A percentile compares a stretch with the other conserved stretches of the same genome.
Evolutionary conservation across 768 basidiomycete genomes (phyloP).

Genomic region (Russula griseocarnosa): DNA sequence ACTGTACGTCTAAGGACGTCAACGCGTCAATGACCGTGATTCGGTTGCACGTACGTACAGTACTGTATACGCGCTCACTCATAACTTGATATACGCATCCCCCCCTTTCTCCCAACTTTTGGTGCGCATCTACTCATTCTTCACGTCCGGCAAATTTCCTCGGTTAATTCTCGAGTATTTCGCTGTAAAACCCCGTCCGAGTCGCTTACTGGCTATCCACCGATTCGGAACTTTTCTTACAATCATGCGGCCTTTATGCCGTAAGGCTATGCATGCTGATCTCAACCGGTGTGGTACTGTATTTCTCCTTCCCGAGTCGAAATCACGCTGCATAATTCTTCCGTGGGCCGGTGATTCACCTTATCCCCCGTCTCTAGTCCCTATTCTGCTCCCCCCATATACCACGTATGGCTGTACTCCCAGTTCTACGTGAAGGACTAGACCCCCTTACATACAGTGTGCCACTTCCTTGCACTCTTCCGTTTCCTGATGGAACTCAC

Average conservation of each 20-base stretch:
- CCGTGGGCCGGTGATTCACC: not conserved
- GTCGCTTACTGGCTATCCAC: not conserved
- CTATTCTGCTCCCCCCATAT: not conserved
- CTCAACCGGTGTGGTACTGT: too few species aligned
- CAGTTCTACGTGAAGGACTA: not conserved
- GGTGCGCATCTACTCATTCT: not conserved
- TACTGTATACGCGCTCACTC: not conserved
- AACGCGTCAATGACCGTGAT: too few species aligned
- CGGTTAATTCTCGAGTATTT: not conserved
- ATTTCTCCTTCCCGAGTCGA: not conserved
- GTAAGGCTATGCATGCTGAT: too few species aligned
- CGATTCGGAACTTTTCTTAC: not conserved
- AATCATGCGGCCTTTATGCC: not conserved
- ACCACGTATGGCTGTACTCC: not conserved
- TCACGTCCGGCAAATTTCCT: not conserved
- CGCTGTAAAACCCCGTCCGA: not conserved
- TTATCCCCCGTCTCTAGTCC: not conserved
- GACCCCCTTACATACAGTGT: not conserved
- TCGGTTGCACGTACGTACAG: not conserved
- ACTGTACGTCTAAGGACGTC: too few species aligned
- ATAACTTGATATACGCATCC: not conserved
- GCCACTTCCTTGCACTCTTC: not conserved
- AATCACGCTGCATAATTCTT: not conserved
- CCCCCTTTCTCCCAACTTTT: too few species aligned
- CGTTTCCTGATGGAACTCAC: not conserved